Evolutionary conservation across 345 rosid species (phyloP).

Genomic region (Lepidium aucheri): DNA sequence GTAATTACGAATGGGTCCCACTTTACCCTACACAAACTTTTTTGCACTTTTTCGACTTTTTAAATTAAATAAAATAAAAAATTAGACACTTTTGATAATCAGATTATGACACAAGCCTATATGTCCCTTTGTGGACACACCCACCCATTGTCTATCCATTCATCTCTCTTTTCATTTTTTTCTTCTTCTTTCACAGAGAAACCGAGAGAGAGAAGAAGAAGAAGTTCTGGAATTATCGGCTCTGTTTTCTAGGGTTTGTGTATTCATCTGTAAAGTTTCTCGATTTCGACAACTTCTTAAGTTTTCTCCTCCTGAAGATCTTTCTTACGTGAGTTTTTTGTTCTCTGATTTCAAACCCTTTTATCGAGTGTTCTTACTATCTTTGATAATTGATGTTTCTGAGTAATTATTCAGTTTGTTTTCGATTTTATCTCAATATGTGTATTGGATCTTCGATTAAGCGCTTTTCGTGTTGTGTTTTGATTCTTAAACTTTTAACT

Average conservation of each 20-base stretch:
- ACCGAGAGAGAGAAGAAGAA: background rate
- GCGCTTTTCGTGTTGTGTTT: background rate
- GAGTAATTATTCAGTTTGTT: background rate
- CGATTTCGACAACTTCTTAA: background rate
- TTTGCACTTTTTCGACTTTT: constrained; percentile 1
- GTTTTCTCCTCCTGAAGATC: background rate
- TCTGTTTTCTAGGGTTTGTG: constrained; percentile 17
- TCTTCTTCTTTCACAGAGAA: background rate
- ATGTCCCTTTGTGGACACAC: constrained; percentile 31
- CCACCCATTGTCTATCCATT: constrained; percentile 49
- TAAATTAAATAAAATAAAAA: background rate
- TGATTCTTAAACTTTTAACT: background rate
- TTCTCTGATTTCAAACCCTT: background rate
- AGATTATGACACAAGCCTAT: constrained; percentile 41
- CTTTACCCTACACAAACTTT: constrained; percentile 19
- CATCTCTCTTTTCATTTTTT: background rate
- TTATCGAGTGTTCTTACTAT: background rate
- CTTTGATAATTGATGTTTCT: background rate
- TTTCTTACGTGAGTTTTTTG: constrained; percentile 31
- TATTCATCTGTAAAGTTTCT: background rate
- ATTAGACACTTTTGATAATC: constrained; percentile 37
- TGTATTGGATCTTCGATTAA: constrained; percentile 10
- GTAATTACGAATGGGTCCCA: constrained; percentile 50
- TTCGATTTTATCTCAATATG: background rate
- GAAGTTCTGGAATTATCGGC: background rate